phyloP scores from a whole-genome alignment of 23 red algal species.

The Gracilaria gracilis region DNA sequence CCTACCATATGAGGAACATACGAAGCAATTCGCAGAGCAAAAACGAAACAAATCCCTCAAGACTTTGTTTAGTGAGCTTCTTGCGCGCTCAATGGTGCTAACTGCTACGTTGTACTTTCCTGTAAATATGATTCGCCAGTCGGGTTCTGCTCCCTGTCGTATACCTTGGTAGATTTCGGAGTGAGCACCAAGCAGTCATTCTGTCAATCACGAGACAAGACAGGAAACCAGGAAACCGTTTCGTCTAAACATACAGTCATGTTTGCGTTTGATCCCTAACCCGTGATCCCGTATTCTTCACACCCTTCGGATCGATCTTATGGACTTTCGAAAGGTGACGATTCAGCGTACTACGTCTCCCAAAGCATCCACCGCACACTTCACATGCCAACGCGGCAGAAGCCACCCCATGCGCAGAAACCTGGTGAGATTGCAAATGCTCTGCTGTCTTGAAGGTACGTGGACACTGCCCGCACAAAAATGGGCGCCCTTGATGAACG shows the following conservation, averaged over 20 bases:
- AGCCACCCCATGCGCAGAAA: slow-evolving; percentile 20
- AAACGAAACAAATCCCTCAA: too few species aligned
- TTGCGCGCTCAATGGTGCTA: too few species aligned
- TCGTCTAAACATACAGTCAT: neutral
- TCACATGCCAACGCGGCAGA: slow-evolving; percentile 36
- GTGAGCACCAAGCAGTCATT: neutral
- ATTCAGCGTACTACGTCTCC: slow-evolving; percentile 57
- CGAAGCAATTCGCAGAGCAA: too few species aligned
- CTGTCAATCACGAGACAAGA: neutral
- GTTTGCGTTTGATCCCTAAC: neutral
- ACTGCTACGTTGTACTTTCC: neutral
- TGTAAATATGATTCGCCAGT: neutral
- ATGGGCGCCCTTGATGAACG: slow-evolving; percentile 63
- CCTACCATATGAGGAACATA: too few species aligned
- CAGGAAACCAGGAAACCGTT: neutral
- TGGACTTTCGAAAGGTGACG: slow-evolving; percentile 38
- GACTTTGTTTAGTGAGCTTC: too few species aligned
- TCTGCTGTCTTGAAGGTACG: slow-evolving; percentile 46
- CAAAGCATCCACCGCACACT: slow-evolving; percentile 67
- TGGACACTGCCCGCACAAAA: slow-evolving; percentile 34
- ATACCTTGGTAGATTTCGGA: neutral
- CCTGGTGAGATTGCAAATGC: slow-evolving; percentile 30
- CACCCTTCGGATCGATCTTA: slow-evolving; percentile 9
- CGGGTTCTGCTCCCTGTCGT: neutral
- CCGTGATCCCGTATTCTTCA: neutral